Evolutionary conservation across 2,329 filamentous ascomycete genomes (phyloP).

Genomic region (Fusarium bactridioides): DNA sequence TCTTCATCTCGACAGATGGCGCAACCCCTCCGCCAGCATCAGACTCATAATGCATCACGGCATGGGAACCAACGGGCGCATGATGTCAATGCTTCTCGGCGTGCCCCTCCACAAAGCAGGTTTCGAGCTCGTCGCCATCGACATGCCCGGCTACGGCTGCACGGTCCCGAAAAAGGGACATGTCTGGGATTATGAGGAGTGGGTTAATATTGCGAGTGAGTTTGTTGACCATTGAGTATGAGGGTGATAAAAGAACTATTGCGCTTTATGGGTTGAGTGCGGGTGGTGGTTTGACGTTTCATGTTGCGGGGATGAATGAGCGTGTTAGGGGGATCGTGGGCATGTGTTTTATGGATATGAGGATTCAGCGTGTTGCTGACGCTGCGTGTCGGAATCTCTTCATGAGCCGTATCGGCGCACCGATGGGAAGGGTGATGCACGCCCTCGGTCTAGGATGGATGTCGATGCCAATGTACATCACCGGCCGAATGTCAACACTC

Average conservation of each 20-base stretch:
- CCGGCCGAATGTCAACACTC: not conserved
- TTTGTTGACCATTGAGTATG: not conserved
- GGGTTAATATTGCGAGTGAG: not conserved
- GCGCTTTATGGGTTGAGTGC: not conserved
- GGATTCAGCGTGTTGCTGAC: not conserved
- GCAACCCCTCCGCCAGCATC: not conserved
- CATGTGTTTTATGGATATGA: conserved; percentile 18
- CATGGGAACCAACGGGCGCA: conserved; percentile 8
- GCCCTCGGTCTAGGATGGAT: not conserved
- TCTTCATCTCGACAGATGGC: conserved; percentile 14
- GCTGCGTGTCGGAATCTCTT: not conserved
- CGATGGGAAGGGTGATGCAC: not conserved
- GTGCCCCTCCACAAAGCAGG: conserved; percentile 5
- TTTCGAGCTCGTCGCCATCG: not conserved
- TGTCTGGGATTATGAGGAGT: not conserved
- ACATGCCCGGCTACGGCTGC: conserved; percentile 9
- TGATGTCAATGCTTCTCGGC: conserved; percentile 18
- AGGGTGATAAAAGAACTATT: not conserved
- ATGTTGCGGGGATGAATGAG: not conserved
- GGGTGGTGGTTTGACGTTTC: not conserved
- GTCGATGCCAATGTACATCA: not conserved
- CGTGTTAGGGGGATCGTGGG: not conserved
- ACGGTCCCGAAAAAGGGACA: not conserved
- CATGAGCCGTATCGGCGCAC: not conserved
- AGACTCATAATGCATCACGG: conserved; percentile 11